phyloP scores from a whole-genome alignment of 2,329 filamentous ascomycete genomes.

The Claviceps spartinae region DNA sequence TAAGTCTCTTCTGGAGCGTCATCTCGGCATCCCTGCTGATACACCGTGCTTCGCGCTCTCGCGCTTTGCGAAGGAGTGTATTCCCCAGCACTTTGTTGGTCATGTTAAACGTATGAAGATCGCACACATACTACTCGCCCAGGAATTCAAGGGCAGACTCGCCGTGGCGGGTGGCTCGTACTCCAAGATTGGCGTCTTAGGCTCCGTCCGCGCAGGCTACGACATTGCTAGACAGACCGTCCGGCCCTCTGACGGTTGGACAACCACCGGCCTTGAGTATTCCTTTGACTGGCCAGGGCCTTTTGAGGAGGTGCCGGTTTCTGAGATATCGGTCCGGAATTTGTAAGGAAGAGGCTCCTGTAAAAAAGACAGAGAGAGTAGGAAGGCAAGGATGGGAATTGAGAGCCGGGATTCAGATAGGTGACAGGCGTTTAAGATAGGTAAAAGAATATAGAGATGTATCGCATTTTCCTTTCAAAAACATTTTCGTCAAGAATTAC shows the following conservation, averaged over 20 bases:
- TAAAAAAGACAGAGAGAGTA: background rate
- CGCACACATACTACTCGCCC: constrained; percentile 40
- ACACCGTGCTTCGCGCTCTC: constrained; percentile 48
- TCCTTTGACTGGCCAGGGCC: constrained; percentile 11
- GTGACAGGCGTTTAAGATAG: background rate
- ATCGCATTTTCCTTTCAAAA: background rate
- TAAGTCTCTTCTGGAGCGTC: constrained; percentile 52
- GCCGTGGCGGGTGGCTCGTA: constrained; percentile 48
- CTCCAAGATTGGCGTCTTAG: constrained; percentile 36
- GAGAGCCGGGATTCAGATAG: background rate
- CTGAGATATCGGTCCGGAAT: constrained; percentile 16
- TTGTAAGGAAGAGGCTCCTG: constrained; percentile 1
- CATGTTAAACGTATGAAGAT: constrained; percentile 50
- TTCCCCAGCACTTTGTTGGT: constrained; percentile 80
- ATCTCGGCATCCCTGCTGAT: constrained; percentile 53
- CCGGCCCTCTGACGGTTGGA: constrained; percentile 8
- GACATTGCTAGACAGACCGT: constrained; percentile 15
- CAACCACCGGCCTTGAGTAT: constrained; percentile 18
- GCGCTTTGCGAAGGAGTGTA: constrained; percentile 52
- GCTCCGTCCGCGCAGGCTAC: constrained; percentile 32
- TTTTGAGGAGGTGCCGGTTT: constrained; percentile 14
- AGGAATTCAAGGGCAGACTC: constrained; percentile 47
- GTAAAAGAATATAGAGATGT: background rate
- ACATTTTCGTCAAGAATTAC: background rate
- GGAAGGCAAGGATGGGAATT: background rate